These are phyloP conservation scores for Populus nigra DNA, from an alignment of 345 rosid genomes.

Conservation along the genomic window DNA sequence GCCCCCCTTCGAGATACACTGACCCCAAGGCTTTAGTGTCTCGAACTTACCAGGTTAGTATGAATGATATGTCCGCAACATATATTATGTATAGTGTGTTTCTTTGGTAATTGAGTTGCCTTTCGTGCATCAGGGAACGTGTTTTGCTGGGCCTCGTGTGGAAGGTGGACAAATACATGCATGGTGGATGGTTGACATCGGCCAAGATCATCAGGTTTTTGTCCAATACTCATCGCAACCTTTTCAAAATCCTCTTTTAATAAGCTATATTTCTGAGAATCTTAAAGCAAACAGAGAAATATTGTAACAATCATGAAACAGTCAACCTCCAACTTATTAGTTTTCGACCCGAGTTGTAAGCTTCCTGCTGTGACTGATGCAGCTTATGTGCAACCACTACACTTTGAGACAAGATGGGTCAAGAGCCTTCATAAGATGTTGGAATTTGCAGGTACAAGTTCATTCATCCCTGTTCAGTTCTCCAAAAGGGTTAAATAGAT, in stretches of 20 bases:
- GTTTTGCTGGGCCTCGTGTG: constrained; percentile 77
- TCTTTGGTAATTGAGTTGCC: neutral
- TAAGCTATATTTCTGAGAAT: neutral
- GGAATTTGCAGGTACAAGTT: constrained; percentile 79
- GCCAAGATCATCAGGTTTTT: constrained; percentile 86
- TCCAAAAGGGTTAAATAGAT: neutral
- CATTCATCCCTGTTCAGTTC: neutral
- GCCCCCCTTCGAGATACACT: constrained; percentile 79
- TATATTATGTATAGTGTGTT: neutral
- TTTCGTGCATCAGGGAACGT: constrained; percentile 60
- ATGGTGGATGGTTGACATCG: constrained; percentile 96
- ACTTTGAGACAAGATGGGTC: constrained; percentile 93
- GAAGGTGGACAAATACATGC: constrained; percentile 61
- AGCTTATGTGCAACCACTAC: constrained; percentile 95
- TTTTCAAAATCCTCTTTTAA: neutral
- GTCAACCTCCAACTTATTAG: neutral
- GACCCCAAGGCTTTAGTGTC: constrained; percentile 87
- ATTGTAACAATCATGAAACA: neutral
- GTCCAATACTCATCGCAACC: neutral
- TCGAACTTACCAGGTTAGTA: constrained; percentile 72
- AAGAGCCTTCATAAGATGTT: constrained; percentile 63
- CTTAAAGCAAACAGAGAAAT: neutral
- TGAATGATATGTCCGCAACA: neutral
- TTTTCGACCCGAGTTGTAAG: neutral
- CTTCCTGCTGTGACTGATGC: constrained; percentile 27